Base-by-base conservation (phyloP, 2,329 filamentous ascomycete genomes). In the Trichoderma citrinoviride region DNA sequence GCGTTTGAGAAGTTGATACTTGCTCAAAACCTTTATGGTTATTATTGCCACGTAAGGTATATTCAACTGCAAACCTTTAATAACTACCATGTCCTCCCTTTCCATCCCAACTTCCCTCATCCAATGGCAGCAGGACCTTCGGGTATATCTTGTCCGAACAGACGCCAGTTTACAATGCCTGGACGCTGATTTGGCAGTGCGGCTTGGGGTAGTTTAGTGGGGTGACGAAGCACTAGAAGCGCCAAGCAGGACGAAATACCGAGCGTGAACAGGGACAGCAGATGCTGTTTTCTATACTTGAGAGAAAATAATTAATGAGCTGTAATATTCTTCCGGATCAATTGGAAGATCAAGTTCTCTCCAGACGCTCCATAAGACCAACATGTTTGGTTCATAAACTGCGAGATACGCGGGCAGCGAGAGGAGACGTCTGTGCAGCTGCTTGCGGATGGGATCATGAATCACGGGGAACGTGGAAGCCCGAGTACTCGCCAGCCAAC, bases 201-300 rank as follows among this genome's bases (percentile, higher is more conserved):
- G 27, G n/a, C 29, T 63, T 63, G 60, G 60, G 60, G 50, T 63
- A 63, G 50, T 55, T 63, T 63, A 63, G 60, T 63, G 60, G 60
- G 60, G 60, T 53, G 46, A 33, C 21, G 60, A 52, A 46, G 50
- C 49, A 52, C 57, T 61, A 52, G 27, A 41, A 17, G 29, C 27
- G n/a, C 60, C 14, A 54, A 37, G 49, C 29, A 61, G 49, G 43
- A 47, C 29, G 44, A n/a, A 5, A 40, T 27, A 21, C 25, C 60
- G 15, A 25, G 33, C 33, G 14, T 37, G 5, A 12, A 14, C 4
- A 37, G 14, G 3, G 3, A 37, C 33, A 14, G 12, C 33, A 37
- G 8, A 37, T 7, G 29, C 7, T 8, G 10, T 7, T 29, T 29
- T 8, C 8, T 29, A 8, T 10, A 12, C 33, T 37, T 37, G 10